phyloP scores from a whole-genome alignment of 495 filamentous ascomycete genomes.

The Cairneyella variabilis region DNA sequence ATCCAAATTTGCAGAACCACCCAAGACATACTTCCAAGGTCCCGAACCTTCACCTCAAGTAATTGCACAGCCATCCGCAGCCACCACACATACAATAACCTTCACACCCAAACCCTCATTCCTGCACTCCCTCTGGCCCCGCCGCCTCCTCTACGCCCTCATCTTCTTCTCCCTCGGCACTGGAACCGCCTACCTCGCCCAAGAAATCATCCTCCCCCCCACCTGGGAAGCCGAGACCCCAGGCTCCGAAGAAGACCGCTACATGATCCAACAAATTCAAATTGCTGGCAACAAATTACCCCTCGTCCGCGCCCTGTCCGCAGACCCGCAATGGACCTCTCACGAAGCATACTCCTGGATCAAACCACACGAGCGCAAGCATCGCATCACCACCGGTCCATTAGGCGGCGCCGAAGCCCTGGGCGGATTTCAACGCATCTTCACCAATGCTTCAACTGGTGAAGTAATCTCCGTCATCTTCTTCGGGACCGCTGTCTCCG shows the following conservation, averaged over 20 bases:
- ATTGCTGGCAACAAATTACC: constrained; percentile 39
- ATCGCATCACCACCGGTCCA: constrained; percentile 37
- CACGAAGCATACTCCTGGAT: constrained; percentile 54
- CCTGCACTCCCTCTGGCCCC: too few relatives aligned
- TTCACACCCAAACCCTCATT: too few relatives aligned
- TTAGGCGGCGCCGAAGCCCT: constrained; percentile 40
- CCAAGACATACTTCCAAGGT: too few relatives aligned
- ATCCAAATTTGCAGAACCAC: too few relatives aligned
- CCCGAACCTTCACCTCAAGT: too few relatives aligned
- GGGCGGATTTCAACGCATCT: constrained; percentile 47
- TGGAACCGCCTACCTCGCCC: constrained; percentile 29
- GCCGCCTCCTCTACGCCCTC: constrained; percentile 24
- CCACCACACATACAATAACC: too few relatives aligned
- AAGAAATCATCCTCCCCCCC: constrained; percentile 34
- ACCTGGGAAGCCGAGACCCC: constrained; percentile 27
- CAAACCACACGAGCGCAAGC: constrained; percentile 29
- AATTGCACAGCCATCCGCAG: too few relatives aligned
- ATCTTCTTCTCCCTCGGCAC: constrained; percentile 38
- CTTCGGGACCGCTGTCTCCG: constrained; percentile 58
- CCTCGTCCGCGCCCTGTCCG: constrained; percentile 48
- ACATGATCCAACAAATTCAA: constrained; percentile 29
- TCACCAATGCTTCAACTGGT: constrained; percentile 34
- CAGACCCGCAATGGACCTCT: constrained; percentile 49
- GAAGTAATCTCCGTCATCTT: constrained; percentile 51
- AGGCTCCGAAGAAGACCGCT: constrained; percentile 33